These are phyloP conservation scores for Isatis tinctoria DNA, from an alignment of 345 rosid species.

Conservation along the genomic window DNA sequence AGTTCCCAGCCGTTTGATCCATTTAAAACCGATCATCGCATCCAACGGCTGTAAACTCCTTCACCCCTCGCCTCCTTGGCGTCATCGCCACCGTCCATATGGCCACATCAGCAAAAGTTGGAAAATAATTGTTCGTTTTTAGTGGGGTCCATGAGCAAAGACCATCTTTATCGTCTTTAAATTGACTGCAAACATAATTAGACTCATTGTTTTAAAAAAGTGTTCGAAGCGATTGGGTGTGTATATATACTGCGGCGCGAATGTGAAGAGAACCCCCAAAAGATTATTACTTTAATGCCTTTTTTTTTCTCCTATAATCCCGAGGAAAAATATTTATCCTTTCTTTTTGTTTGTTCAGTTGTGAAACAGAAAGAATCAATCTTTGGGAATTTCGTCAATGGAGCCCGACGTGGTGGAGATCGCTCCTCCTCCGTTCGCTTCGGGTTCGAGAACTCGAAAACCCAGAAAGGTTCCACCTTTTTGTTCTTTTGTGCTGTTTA, in stretches of 20 bases:
- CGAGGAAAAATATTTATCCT: neutral
- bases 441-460: slow-evolving; percentile 36
- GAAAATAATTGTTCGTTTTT: neutral
- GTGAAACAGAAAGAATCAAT: neutral
- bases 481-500: neutral
- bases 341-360: neutral
- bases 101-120: neutral
- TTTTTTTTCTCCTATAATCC: neutral
- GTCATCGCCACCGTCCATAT: neutral
- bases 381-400: slow-evolving; percentile 36
- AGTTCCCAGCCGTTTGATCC: neutral
- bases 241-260: slow-evolving; percentile 20
- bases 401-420: slow-evolving; percentile 76
- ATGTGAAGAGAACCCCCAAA: neutral
- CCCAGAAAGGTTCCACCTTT: slow-evolving; percentile 48
- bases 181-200: neutral
- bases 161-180: neutral
- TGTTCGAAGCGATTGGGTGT: neutral
- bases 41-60: neutral
- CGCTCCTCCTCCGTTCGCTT: slow-evolving; percentile 40
- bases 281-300: neutral
- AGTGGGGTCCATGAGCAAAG: slow-evolving; percentile 8
- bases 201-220: neutral
- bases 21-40: neutral
- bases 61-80: neutral